A percentile compares a stretch with the other conserved stretches of the same genome.
phyloP scores from a whole-genome alignment of 352 stramenopile genomes.

The Lagenidium giganteum region DNA sequence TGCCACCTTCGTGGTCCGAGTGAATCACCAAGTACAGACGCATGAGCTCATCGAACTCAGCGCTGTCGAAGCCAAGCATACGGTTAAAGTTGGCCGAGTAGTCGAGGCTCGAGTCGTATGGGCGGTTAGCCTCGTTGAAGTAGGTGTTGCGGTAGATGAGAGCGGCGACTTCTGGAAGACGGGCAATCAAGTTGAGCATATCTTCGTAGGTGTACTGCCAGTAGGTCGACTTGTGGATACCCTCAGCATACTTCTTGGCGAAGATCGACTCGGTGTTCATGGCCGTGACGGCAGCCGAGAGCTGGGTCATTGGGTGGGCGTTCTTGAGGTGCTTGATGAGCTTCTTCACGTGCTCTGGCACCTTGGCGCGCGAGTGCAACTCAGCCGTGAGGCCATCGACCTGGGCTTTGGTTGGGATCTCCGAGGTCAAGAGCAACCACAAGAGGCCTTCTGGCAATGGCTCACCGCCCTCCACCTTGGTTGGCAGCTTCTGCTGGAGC shows the following conservation, averaged over 20 bases:
- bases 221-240: slow-evolving; percentile 98
- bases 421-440: slow-evolving; percentile 97
- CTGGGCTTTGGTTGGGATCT: slow-evolving; percentile 97
- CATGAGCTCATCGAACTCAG: slow-evolving; percentile 99
- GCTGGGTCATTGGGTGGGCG: slow-evolving; percentile 99
- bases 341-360: slow-evolving; percentile 94
- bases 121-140: slow-evolving; percentile 92
- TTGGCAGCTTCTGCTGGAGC: slow-evolving; percentile 94
- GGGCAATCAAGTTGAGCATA: slow-evolving; percentile 97
- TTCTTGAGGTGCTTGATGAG: slow-evolving; percentile 95
- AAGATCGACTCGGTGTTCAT: slow-evolving; percentile 96
- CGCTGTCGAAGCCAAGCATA: slow-evolving; percentile 97
- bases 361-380: slow-evolving; percentile 91
- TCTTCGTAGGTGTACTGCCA: slow-evolving; percentile 98
- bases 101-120: slow-evolving; percentile 94
- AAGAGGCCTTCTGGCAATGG: slow-evolving; percentile 96
- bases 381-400: slow-evolving; percentile 93
- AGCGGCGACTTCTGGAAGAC: slow-evolving; percentile 96
- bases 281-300: slow-evolving; percentile 92
- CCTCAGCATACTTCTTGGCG: slow-evolving; percentile 95
- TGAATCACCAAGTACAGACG: slow-evolving; percentile 99
- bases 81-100: slow-evolving; percentile 99
- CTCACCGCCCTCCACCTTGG: slow-evolving; percentile 91
- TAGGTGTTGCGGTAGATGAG: slow-evolving; percentile 99
- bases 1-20: slow-evolving; percentile 99